Base-by-base conservation (phyloP, 768 basidiomycete species). In the Boletus sp. region DNA sequence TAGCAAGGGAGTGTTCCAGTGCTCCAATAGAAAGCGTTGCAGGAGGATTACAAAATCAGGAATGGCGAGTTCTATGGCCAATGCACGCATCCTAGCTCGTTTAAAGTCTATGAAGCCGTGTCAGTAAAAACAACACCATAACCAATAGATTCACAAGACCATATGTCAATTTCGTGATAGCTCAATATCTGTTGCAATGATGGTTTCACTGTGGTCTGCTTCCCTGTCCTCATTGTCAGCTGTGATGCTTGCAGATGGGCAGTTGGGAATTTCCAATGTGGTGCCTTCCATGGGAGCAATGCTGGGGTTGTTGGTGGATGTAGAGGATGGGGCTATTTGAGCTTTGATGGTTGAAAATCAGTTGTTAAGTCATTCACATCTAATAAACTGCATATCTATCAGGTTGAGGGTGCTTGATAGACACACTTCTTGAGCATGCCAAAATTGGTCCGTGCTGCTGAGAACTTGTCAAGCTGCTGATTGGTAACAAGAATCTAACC, bases 401-500 rank as follows among this genome's bases (percentile, higher is more conserved):
- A 47, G 27, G 3, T 11, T n/a, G n/a, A n/a, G n/a, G n/a, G n/a
- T n/a, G n/a, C n/a, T n/a, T n/a, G n/a, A n/a, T n/a, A n/a, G n/a
- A n/a, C n/a, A n/a, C n/a, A n/a, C n/a, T n/a, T n/a, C n/a, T n/a
- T n/a, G n/a, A n/a, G n/a, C n/a, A n/a, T n/a, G n/a, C n/a, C n/a
- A n/a, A n/a, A n/a, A n/a, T n/a, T n/a, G n/a, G n/a, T n/a, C n/a
- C n/a, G n/a, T n/a, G n/a, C n/a, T n/a, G n/a, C n/a, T n/a, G n/a
- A n/a, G n/a, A n/a, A n/a, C n/a, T n/a, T n/a, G n/a, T n/a, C n/a
- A n/a, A n/a, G n/a, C n/a, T n/a, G n/a, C n/a, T n/a, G n/a, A n/a
- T n/a, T n/a, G n/a, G n/a, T n/a, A n/a, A n/a, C n/a, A n/a, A n/a
- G 65, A 58, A 75, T 75, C 37, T 74, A 70, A 2, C 56, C 45